These are phyloP conservation scores for Russula virescens DNA, from an alignment of 768 basidiomycete genomes.

Conservation along the genomic window DNA sequence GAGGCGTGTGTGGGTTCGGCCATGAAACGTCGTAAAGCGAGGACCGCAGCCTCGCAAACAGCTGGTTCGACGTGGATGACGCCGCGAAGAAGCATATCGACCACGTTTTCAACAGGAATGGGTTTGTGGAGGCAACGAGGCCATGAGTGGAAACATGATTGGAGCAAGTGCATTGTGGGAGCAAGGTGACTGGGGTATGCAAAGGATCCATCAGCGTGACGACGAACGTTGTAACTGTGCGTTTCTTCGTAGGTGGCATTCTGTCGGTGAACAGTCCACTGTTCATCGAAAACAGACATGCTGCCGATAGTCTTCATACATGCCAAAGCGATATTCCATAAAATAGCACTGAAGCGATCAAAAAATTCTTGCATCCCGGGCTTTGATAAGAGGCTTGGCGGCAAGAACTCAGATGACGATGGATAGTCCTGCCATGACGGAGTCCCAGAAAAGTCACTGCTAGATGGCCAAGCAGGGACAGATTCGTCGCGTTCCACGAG, in stretches of 20 bases:
- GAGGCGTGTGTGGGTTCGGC: constrained; percentile 49
- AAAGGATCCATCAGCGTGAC: constrained; percentile 57
- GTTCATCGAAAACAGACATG: constrained; percentile 83
- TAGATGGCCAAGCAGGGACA: constrained; percentile 75
- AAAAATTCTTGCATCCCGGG: constrained; percentile 69
- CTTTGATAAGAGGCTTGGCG: constrained; percentile 50
- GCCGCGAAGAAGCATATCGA: constrained; percentile 75
- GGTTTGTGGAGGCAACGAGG: constrained; percentile 68
- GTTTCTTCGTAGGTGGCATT: constrained; percentile 62
- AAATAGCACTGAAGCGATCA: constrained; percentile 52
- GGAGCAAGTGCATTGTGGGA: constrained; percentile 65
- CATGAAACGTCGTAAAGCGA: constrained; percentile 69
- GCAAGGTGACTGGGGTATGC: constrained; percentile 59
- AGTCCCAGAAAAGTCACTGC: constrained; percentile 54
- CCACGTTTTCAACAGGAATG: constrained; percentile 49
- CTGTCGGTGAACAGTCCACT: constrained; percentile 62
- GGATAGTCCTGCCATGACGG: constrained; percentile 62
- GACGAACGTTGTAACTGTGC: constrained; percentile 58
- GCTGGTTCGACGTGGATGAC: constrained; percentile 81
- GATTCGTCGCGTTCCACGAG: constrained; percentile 65
- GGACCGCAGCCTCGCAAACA: constrained; percentile 61
- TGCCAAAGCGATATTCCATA: constrained; percentile 50
- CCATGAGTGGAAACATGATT: constrained; percentile 77
- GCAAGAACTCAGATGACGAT: constrained; percentile 57
- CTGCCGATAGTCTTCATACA: constrained; percentile 62